phyloP scores from a whole-genome alignment of 495 filamentous ascomycete genomes.

The Aspergillus sclerotioniger region DNA sequence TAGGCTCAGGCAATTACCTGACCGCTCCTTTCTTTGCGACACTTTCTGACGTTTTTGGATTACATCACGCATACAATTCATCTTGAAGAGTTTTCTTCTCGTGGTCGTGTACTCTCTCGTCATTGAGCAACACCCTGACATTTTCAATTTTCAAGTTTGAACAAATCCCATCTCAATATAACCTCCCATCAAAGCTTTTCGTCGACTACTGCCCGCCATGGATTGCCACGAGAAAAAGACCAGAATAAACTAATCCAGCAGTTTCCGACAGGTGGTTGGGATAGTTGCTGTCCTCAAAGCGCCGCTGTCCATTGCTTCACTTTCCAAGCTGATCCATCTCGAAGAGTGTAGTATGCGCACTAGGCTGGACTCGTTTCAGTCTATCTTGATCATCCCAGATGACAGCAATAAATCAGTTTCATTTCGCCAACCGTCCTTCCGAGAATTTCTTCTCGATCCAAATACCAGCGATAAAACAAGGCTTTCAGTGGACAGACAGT shows the following conservation, averaged over 20 bases:
- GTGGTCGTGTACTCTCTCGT: too few relatives aligned
- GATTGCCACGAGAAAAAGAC: too few relatives aligned
- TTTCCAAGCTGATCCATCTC: constrained; percentile 18
- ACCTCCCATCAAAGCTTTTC: too few relatives aligned
- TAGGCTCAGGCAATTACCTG: too few relatives aligned
- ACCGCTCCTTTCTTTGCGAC: too few relatives aligned
- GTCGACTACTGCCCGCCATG: too few relatives aligned
- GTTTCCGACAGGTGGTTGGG: constrained; percentile 28
- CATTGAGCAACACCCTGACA: too few relatives aligned
- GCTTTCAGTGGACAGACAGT: constrained; percentile 21
- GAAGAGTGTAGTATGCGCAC: constrained; percentile 10
- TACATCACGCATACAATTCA: too few relatives aligned
- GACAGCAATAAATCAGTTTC: constrained; percentile 18
- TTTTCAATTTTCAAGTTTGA: too few relatives aligned
- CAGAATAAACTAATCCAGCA: constrained; percentile 20
- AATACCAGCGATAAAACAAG: not conserved
- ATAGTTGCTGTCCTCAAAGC: constrained; percentile 11
- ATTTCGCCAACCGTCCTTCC: constrained; percentile 24
- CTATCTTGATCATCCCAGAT: constrained; percentile 28
- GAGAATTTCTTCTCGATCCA: constrained; percentile 23
- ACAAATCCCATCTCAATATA: too few relatives aligned
- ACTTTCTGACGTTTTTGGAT: too few relatives aligned
- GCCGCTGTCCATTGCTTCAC: constrained; percentile 22
- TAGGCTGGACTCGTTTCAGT: constrained; percentile 22
- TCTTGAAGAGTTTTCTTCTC: too few relatives aligned